Conservation (phyloP, 148 eudicot genomes). For the Silene conica region DNA sequence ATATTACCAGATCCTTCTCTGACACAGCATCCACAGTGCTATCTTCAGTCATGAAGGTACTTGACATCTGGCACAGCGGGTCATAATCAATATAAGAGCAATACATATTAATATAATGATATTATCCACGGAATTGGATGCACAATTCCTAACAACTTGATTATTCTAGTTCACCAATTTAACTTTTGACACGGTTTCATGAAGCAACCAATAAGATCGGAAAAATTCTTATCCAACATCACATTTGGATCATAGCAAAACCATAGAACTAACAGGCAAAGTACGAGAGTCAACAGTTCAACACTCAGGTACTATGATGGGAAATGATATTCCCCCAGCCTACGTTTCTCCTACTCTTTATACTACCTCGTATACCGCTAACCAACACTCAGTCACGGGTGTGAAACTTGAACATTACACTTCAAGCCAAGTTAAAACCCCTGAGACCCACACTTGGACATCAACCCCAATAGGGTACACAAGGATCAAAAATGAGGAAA, state of each 20-base stretch:
- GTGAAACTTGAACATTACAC: no score
- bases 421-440: no score
- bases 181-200: conserved; percentile 22
- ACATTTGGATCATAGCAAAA: neutral
- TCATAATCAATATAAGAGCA: conserved; percentile 40
- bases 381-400: no score
- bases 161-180: conserved; percentile 28
- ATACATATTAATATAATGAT: conserved; percentile 12
- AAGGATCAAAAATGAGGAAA: no score
- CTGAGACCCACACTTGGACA: no score
- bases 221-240: conserved; percentile 13
- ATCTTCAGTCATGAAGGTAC: conserved; percentile 41
- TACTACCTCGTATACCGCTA: no score
- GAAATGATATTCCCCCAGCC: no score
- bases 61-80: conserved; percentile 42
- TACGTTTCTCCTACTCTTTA: no score
- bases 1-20: conserved; percentile 83
- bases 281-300: neutral
- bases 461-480: no score
- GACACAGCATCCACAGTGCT: conserved; percentile 71
- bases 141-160: conserved; percentile 22
- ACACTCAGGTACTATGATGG: neutral
- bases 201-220: conserved; percentile 12
- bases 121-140: conserved; percentile 12
- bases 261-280: neutral